A percentile compares a stretch with the other conserved stretches of the same genome.
phyloP scores from a whole-genome alignment of 768 basidiomycete species.

The Tephrocybe sp. region DNA sequence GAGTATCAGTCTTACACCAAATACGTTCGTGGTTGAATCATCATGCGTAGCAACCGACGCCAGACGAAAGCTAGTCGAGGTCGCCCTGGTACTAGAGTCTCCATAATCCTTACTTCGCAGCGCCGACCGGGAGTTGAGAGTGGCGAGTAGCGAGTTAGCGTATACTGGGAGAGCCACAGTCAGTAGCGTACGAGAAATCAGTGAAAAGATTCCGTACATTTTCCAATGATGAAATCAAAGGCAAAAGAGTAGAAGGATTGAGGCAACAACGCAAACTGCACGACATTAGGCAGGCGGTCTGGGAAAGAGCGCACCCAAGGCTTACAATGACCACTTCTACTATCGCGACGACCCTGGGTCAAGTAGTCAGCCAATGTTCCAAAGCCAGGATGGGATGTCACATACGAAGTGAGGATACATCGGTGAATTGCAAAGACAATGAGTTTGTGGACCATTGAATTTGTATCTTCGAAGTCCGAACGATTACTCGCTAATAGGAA shows the following conservation, averaged over 20 bases:
- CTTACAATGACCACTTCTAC: constrained; percentile 36
- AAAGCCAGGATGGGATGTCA: constrained; percentile 5
- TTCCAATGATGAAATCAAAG: constrained; percentile 53
- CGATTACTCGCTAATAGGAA: constrained; percentile 39
- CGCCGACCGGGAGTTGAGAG: constrained; percentile 41
- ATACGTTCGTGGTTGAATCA: constrained; percentile 19
- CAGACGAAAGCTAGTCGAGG: constrained; percentile 36
- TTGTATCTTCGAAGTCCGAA: constrained; percentile 40
- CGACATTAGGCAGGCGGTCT: background rate
- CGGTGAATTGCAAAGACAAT: constrained; percentile 51
- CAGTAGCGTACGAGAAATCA: background rate
- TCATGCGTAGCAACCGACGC: constrained; percentile 25
- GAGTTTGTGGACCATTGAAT: constrained; percentile 42
- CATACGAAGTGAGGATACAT: constrained; percentile 52
- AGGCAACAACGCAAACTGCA: constrained; percentile 39
- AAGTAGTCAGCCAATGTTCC: constrained; percentile 1
- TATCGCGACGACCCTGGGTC: constrained; percentile 35
- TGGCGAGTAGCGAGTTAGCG: constrained; percentile 45
- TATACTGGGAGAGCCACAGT: constrained; percentile 32
- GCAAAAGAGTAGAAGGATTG: constrained; percentile 46
- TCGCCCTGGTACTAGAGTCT: constrained; percentile 20
- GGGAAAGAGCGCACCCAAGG: background rate
- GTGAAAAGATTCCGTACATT: constrained; percentile 28
- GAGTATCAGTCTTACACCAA: constrained; percentile 6
- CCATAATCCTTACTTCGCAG: constrained; percentile 26